These are phyloP conservation scores for Phialemoniopsis sp. DNA, from an alignment of 2,329 filamentous ascomycete genomes.

Conservation along the genomic window DNA sequence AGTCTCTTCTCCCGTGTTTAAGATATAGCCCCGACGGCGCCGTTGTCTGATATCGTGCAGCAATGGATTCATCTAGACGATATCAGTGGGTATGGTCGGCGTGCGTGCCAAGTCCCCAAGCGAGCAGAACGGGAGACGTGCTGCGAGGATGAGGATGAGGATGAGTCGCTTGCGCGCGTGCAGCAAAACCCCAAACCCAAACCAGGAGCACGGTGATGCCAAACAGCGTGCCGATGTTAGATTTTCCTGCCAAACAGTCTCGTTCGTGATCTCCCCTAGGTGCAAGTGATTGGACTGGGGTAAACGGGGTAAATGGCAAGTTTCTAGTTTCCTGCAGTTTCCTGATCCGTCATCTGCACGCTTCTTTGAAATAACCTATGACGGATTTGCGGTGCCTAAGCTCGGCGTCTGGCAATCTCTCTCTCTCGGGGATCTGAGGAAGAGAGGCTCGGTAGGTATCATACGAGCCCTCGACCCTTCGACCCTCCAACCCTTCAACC, in stretches of 20 bases:
- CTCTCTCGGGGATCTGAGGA: too few relatives aligned
- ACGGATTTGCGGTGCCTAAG: background rate
- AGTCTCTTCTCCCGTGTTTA: too few relatives aligned
- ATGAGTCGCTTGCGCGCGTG: background rate
- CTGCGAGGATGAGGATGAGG: too few relatives aligned
- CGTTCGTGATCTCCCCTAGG: slow-evolving; percentile 8
- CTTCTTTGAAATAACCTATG: background rate
- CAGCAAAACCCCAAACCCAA: slow-evolving; percentile 2
- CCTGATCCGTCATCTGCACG: background rate
- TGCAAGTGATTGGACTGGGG: slow-evolving; percentile 3
- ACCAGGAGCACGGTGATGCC: slow-evolving; percentile 1
- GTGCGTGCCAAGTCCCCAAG: too few relatives aligned
- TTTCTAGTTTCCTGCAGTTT: slow-evolving; percentile 2
- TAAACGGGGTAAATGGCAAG: slow-evolving; percentile 3
- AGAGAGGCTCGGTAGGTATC: slow-evolving; percentile 18
- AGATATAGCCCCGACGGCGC: too few relatives aligned
- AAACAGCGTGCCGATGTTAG: slow-evolving; percentile 7
- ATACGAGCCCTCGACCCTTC: too few relatives aligned
- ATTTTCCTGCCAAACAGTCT: slow-evolving; percentile 7
- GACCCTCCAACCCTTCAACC: too few relatives aligned
- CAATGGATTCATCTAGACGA: too few relatives aligned
- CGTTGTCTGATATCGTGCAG: too few relatives aligned
- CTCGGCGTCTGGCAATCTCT: background rate
- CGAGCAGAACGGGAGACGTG: too few relatives aligned
- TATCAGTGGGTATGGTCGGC: too few relatives aligned